A percentile compares a stretch with the other conserved stretches of the same genome.
phyloP scores from a whole-genome alignment of 345 rosid genomes.

The Salix exigua region DNA sequence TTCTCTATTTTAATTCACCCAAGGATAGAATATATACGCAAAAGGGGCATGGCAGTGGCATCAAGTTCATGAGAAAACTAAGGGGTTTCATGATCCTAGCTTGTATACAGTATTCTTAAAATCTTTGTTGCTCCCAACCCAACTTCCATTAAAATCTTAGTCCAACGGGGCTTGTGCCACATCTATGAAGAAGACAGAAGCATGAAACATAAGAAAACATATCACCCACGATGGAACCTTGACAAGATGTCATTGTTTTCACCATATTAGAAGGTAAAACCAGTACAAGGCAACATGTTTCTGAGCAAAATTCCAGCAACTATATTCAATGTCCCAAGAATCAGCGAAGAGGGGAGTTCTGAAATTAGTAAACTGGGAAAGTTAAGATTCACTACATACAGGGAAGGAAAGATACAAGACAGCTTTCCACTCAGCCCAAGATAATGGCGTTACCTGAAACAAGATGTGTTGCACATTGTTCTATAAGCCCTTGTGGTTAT shows the following conservation, averaged over 20 bases:
- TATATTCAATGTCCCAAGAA: neutral
- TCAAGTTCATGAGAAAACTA: neutral
- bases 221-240: neutral
- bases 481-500: constrained; percentile 5
- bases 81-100: neutral
- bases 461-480: constrained; percentile 24
- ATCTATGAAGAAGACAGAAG: neutral
- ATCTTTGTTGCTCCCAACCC: neutral
- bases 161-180: neutral
- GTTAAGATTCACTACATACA: constrained; percentile 41
- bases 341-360: neutral
- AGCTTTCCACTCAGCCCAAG: constrained; percentile 87
- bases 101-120: neutral
- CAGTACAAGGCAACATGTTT: neutral
- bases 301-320: neutral
- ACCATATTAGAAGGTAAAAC: neutral
- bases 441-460: constrained; percentile 82
- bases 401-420: constrained; percentile 94
- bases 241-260: neutral
- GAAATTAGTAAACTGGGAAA: neutral
- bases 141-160: neutral
- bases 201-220: neutral
- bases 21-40: neutral
- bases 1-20: neutral
- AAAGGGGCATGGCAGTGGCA: neutral